Base-by-base conservation (phyloP, 805 yeast genomes). In the Yamadazyma phyllophila region DNA sequence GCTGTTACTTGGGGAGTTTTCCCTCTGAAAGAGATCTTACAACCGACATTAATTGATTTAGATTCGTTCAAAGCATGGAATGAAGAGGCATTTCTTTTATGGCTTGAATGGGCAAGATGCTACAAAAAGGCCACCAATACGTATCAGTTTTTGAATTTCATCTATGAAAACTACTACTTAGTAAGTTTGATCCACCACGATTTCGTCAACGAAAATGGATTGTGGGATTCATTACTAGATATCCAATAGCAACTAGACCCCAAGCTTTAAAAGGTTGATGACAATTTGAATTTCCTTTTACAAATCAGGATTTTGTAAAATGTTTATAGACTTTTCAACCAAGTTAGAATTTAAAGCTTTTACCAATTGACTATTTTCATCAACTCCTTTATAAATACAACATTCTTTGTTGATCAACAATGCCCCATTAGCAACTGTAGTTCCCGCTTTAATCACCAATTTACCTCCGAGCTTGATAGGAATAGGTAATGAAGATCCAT, bases 1-100 rank as follows among this genome's bases (percentile, higher is more conserved):
- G 96, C 94, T 24, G 95, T 94, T 7, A 94, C 99, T 1, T 94
- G 99, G 99, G 99, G 98, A 51, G 96, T 87, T 2, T 92, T 94
- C 75, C 96, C 96, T 7, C 84, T 84, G 63, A 80, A 90, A 52
- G 96, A 89, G 60, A 83, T 90, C 31, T 79, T 89, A 31, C 97
- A 91, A 64, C 87, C 97, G 0, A 94, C 99, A 0, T 85, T 91
- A 50, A 83, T 94, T 46, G 97, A 91, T 60, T 86, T 82, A 55
- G 96, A 90, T 56, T 88, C 97, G 1, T 92, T 94, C 71, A 79
- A 80, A 54, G 97, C 97, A 0, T 94, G 99, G 99, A 80, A 85
- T 55, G 97, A 91, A 58, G 99, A 94, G 63, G 96, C 96, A 0
- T 94, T 89, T 65, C 76, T 81, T 46, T 85, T 94, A 49, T 88